Conservation (phyloP, 1,284 basidiomycete species). For the Ustilago nuda region DNA sequence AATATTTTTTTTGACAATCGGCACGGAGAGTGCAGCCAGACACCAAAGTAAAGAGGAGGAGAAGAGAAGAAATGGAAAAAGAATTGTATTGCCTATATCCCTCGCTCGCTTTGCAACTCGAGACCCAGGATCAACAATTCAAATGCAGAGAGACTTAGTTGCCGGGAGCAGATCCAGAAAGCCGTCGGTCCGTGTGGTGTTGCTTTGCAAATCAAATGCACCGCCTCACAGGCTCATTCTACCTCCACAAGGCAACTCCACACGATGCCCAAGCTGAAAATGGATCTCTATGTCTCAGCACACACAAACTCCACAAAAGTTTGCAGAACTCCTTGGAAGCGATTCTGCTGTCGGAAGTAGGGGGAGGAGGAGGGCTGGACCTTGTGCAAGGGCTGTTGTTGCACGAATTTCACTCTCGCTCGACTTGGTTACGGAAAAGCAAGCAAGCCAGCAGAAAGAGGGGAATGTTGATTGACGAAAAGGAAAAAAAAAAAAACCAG, state of each 20-base stretch:
- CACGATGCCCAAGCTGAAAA: not conserved
- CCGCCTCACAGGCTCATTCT: not conserved
- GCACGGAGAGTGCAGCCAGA: not conserved
- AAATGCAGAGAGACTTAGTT: not conserved
- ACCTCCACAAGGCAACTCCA: not conserved
- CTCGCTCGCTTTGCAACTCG: not conserved
- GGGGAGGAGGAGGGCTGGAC: not conserved
- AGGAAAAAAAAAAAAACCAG: not conserved
- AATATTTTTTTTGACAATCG: conserved; percentile 1
- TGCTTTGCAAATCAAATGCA: not conserved
- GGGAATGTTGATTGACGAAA: not conserved
- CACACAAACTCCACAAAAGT: not conserved
- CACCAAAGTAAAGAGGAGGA: not conserved
- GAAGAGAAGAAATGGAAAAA: not conserved
- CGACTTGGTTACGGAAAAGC: not conserved
- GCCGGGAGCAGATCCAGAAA: conserved; percentile 6
- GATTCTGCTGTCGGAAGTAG: not conserved
- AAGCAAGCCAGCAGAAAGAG: not conserved
- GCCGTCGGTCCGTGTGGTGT: not conserved
- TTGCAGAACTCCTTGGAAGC: not conserved
- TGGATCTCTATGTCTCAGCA: not conserved
- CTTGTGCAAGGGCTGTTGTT: not conserved
- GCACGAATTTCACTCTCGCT: not conserved
- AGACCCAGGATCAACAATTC: not conserved
- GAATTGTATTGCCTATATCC: not conserved